phyloP scores from a whole-genome alignment of 78 protist species.

The Dictyostelium brefeldianum region DNA sequence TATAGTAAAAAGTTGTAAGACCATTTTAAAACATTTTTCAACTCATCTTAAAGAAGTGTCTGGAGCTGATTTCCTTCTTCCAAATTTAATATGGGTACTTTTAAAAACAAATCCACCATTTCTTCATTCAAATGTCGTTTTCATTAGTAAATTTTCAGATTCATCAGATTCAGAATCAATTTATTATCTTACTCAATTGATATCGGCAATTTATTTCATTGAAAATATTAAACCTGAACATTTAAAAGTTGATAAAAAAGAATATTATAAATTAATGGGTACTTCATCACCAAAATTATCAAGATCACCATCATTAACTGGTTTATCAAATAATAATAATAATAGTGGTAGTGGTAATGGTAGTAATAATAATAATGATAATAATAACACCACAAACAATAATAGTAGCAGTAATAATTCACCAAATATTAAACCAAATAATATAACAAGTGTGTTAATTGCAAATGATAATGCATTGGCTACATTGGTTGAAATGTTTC shows the following conservation, averaged over 20 bases:
- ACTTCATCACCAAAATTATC: not conserved
- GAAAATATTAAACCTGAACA: slow-evolving; percentile 46
- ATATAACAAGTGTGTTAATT: not conserved
- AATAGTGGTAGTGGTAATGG: not conserved
- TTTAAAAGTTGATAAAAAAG: slow-evolving; percentile 68
- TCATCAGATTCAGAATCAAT: slow-evolving; percentile 61
- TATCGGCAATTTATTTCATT: slow-evolving; percentile 52
- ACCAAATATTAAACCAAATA: slow-evolving; percentile 7
- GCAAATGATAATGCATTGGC: slow-evolving; percentile 69
- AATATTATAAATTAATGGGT: slow-evolving; percentile 49
- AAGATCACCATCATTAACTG: not conserved
- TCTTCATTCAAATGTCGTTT: slow-evolving; percentile 48
- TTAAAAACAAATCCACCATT: slow-evolving; percentile 44
- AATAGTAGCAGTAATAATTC: not conserved
- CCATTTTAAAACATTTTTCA: slow-evolving; percentile 23
- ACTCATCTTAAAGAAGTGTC: slow-evolving; percentile 18
- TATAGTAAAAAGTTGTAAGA: slow-evolving; percentile 44
- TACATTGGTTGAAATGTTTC: slow-evolving; percentile 59
- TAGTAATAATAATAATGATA: not conserved
- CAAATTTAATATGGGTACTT: slow-evolving; percentile 55
- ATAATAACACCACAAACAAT: not conserved
- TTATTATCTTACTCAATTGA: slow-evolving; percentile 65
- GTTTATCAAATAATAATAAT: not conserved
- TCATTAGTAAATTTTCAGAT: slow-evolving; percentile 68
- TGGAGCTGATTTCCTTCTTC: slow-evolving; percentile 71